A percentile compares a stretch with the other conserved stretches of the same genome.
These are phyloP conservation scores for Passalora sequoiae DNA, from an alignment of 2,329 filamentous ascomycete species.

Conservation along the genomic window DNA sequence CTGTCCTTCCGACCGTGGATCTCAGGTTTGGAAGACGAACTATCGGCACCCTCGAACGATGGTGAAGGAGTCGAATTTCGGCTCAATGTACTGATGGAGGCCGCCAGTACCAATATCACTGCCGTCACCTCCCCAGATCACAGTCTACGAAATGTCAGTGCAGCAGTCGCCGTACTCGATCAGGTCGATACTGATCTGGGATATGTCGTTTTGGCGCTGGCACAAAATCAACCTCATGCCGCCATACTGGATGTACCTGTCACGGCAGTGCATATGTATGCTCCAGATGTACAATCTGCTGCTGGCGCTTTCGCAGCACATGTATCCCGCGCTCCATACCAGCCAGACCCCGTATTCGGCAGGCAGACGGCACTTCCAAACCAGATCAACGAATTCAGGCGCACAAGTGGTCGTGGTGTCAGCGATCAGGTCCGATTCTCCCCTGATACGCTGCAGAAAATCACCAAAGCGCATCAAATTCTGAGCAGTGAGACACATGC, in stretches of 20 bases:
- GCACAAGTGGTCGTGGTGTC: conserved; percentile 46
- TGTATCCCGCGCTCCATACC: conserved; percentile 55
- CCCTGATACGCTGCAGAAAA: conserved; percentile 63
- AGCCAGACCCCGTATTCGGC: conserved; percentile 54
- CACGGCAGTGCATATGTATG: conserved; percentile 54
- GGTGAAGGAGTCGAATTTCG: conserved; percentile 53
- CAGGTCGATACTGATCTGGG: conserved; percentile 45
- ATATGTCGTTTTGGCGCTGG: conserved; percentile 51
- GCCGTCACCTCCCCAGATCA: conserved; percentile 34
- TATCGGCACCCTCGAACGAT: conserved; percentile 37
- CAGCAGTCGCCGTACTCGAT: conserved; percentile 52
- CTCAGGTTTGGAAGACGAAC: conserved; percentile 51
- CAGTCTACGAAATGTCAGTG: conserved; percentile 29
- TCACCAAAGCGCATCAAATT: conserved; percentile 68
- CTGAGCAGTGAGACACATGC: conserved; percentile 64
- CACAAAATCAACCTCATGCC: conserved; percentile 38
- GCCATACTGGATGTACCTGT: conserved; percentile 47
- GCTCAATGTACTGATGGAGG: conserved; percentile 51
- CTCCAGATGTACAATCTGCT: conserved; percentile 17
- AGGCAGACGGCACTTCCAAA: conserved; percentile 51
- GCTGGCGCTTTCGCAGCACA: conserved; percentile 37
- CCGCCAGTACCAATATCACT: conserved; percentile 46
- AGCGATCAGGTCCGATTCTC: conserved; percentile 66
- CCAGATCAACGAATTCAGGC: conserved; percentile 34
- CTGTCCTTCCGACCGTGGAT: conserved; percentile 56